Evolutionary conservation across 73 alveolate genomes (phyloP).

Genomic region (Stentor coeruleus): DNA sequence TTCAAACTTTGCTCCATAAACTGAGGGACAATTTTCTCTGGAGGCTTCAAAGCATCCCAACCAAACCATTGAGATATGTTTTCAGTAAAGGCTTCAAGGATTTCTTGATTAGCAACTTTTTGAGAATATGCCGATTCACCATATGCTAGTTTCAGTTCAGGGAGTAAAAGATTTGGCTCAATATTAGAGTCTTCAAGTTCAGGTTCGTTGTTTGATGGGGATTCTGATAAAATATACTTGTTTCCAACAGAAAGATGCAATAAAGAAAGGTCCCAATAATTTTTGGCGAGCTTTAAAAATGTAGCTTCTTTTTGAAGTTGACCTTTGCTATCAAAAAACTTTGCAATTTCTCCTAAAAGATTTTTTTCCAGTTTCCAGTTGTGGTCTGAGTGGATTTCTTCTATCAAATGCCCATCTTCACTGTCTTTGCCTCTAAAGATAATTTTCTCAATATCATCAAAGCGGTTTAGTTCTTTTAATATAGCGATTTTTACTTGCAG

Average conservation of each 20-base stretch:
- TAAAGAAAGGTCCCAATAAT: not conserved
- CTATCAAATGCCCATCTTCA: not conserved
- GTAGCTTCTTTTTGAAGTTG: not conserved
- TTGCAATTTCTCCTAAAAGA: not conserved
- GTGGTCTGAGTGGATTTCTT: not conserved
- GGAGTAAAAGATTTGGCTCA: not conserved
- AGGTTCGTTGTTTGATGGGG: not conserved
- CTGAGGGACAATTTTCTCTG: not conserved
- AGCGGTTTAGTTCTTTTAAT: not conserved
- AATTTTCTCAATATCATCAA: not conserved
- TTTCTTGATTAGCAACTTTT: not conserved
- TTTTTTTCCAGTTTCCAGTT: constrained; percentile 24
- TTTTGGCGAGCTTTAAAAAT: not conserved
- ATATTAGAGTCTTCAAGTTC: not conserved
- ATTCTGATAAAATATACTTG: no score
- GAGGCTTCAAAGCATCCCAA: constrained; percentile 12
- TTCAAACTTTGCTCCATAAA: not conserved
- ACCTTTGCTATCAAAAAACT: not conserved
- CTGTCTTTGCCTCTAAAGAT: not conserved
- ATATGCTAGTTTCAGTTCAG: not conserved
- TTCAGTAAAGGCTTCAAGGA: not conserved
- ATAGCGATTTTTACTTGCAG: not conserved
- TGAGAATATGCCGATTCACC: constrained; percentile 8
- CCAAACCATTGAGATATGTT: not conserved
- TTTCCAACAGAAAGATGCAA: not conserved